Base-by-base conservation (phyloP, 2,329 filamentous ascomycete genomes). In the Curvularia spicifera region DNA sequence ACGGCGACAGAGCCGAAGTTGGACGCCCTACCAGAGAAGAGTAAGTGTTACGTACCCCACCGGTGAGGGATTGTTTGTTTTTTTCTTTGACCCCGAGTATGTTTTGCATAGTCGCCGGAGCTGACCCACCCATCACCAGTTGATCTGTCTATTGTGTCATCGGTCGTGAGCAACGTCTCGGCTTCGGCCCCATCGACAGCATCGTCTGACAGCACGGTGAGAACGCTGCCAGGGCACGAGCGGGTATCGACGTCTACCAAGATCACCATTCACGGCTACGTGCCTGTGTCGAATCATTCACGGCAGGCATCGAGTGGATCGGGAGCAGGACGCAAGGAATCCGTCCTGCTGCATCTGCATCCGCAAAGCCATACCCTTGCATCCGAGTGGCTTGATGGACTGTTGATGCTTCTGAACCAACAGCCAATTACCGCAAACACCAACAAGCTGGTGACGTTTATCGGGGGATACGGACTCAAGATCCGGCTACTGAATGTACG, bases 341-440 rank as follows among this genome's bases (percentile, higher is more conserved):
- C 87, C 50, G 84, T 91, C 0, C 84, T 98, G 22, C 82, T 99
- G 53, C 91, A 89, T n/a, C 83, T 99, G 51, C 88, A 92, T 75
- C 93, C 94, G 5, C 81, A 87, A 58, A 91, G 87, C 57, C 90
- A 95, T 73, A 91, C 87, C 64, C 81, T 95, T 47, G 95, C 95
- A 9, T 96, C 93, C 0, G 95, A 99, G 78, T 99, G 95, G 95
- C 84, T 99, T 5, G 95, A 99, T 75, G 95, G 95, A 0, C 80
- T 99, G 64, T 83, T 98, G 56, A 96, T 99, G 93, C 83, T 99
- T 53, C 84, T 99, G 24, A 93, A 96, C 72, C 95, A 99, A 78
- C 87, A 93, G 58, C 95, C 95, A 20, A 97, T 99, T 73, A 99
- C 95, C n/a, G 87, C 93, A 2, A 94, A 98, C 79, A 98, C 95